Evolutionary conservation across 2,329 filamentous ascomycete genomes (phyloP).

Genomic region (Colletotrichum musicola): DNA sequence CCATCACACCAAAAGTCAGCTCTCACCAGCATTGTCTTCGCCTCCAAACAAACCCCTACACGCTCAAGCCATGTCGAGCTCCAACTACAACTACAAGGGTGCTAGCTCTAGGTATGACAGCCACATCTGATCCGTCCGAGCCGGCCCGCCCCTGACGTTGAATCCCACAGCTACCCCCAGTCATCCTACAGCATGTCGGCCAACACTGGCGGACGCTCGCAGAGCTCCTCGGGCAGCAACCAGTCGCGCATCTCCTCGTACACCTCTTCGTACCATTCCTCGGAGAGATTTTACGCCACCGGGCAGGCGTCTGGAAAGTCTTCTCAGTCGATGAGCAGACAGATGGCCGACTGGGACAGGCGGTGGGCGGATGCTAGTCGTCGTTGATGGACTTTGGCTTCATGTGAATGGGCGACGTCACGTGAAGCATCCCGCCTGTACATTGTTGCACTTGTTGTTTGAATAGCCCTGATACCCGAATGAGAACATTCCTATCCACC

Average conservation of each 20-base stretch:
- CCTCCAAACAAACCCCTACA: neutral
- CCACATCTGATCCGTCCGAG: neutral
- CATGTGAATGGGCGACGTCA: neutral
- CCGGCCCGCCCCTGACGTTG: conserved; percentile 1
- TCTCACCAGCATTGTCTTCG: neutral
- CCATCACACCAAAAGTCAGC: neutral
- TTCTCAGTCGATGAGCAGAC: neutral
- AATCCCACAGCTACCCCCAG: conserved; percentile 19
- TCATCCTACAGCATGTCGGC: conserved; percentile 24
- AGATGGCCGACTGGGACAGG: conserved; percentile 18
- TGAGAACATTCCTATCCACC: neutral
- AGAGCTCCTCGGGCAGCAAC: neutral
- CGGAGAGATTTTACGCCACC: conserved; percentile 27
- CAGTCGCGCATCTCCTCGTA: conserved; percentile 12
- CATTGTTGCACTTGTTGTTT: neutral
- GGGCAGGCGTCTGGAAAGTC: conserved; percentile 20
- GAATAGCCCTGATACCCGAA: conserved; percentile 11
- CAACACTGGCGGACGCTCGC: conserved; percentile 17
- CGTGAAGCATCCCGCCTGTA: neutral
- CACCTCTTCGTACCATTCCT: neutral
- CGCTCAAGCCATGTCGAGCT: conserved; percentile 13
- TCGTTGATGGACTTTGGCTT: neutral
- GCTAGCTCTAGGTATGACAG: conserved; percentile 20
- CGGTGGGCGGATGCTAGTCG: conserved; percentile 19
- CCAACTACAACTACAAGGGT: conserved; percentile 3